Percentiles rank a stretch among this genome's conserved stretches.
phyloP scores from a whole-genome alignment of 352 stramenopile genomes.

The Phytophthora sansomeana region DNA sequence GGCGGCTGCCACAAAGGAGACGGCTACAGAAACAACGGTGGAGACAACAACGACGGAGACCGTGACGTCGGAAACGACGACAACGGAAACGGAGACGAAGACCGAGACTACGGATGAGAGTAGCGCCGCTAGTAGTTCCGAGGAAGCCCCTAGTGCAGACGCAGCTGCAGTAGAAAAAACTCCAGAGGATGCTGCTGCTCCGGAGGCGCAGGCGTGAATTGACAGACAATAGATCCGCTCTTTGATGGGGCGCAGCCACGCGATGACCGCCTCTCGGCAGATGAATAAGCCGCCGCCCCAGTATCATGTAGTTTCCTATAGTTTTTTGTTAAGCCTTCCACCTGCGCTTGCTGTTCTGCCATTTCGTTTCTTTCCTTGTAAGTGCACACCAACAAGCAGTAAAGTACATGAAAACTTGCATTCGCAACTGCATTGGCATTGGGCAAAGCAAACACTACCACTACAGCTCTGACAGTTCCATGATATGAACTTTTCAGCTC shows the following conservation, averaged over 20 bases:
- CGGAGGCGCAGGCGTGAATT: constrained; percentile 49
- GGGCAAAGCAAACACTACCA: too few relatives aligned
- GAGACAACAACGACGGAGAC: constrained; percentile 25
- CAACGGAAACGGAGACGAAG: constrained; percentile 24
- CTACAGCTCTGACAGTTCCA: too few relatives aligned
- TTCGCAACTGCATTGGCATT: too few relatives aligned
- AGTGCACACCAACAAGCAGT: neutral
- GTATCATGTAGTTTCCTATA: constrained; percentile 46
- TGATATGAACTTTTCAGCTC: constrained; percentile 23
- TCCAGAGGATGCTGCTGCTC: constrained; percentile 35
- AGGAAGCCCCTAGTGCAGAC: constrained; percentile 40
- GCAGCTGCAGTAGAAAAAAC: constrained; percentile 39
- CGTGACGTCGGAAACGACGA: constrained; percentile 20
- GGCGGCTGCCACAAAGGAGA: constrained; percentile 9
- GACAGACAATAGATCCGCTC: constrained; percentile 57
- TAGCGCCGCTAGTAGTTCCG: constrained; percentile 35
- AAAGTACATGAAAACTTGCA: neutral
- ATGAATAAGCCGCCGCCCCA: constrained; percentile 36
- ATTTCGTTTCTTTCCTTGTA: too few relatives aligned
- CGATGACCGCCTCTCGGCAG: constrained; percentile 26
- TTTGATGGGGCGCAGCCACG: constrained; percentile 35
- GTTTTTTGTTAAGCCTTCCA: constrained; percentile 24
- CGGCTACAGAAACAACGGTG: constrained; percentile 14
- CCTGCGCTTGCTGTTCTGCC: too few relatives aligned
- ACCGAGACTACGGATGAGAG: constrained; percentile 30